Evolutionary conservation across 495 filamentous ascomycete species (phyloP).

Genomic region (Penicillium ochrochloron): DNA sequence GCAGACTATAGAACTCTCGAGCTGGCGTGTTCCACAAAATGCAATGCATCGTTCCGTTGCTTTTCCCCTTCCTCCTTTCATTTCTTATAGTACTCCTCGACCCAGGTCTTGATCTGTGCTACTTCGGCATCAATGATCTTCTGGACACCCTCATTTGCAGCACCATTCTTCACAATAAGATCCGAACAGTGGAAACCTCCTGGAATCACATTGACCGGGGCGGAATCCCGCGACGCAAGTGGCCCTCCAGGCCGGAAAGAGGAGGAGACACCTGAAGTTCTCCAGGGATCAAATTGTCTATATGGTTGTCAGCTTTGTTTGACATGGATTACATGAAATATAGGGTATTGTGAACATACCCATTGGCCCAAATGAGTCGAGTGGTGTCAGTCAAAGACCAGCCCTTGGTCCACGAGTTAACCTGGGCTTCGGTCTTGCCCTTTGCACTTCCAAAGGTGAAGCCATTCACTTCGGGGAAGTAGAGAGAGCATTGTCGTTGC

Average conservation of each 20-base stretch:
- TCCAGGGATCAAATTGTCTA: conserved; percentile 64
- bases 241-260: conserved; percentile 59
- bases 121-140: conserved; percentile 48
- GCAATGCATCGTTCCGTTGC: not conserved
- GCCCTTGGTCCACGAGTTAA: conserved; percentile 65
- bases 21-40: not conserved
- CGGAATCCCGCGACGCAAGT: conserved; percentile 42
- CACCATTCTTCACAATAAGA: conserved; percentile 50
- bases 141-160: conserved; percentile 38
- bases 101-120: conserved; percentile 54
- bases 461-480: conserved; percentile 59
- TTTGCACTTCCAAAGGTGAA: conserved; percentile 55
- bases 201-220: conserved; percentile 59
- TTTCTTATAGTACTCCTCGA: conserved; percentile 47
- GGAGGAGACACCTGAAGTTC: conserved; percentile 55
- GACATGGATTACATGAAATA: too few species aligned
- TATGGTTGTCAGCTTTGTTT: conserved; percentile 6
- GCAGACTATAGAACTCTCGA: not conserved
- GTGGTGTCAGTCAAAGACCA: conserved; percentile 61
- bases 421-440: conserved; percentile 54
- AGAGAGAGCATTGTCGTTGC: conserved; percentile 61
- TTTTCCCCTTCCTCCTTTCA: not conserved
- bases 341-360: conserved; percentile 34
- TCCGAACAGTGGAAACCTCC: conserved; percentile 59
- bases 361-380: conserved; percentile 65